phyloP scores from a whole-genome alignment of 1,284 basidiomycete species.

The Sanghuangporus weigelae region DNA sequence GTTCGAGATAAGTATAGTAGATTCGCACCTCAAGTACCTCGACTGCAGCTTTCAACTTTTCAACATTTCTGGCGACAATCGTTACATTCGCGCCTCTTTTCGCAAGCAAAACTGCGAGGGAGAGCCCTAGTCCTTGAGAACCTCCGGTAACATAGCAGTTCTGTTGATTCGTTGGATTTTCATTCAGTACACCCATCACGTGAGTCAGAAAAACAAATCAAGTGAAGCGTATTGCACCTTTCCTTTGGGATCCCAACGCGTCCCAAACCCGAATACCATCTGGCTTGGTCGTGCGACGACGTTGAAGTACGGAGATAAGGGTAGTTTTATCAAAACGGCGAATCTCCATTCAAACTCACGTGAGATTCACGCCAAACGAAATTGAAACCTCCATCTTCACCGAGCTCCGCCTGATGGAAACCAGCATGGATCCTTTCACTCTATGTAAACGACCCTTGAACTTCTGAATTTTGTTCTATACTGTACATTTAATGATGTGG shows the following conservation, averaged over 20 bases:
- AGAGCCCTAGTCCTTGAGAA: conserved; percentile 73
- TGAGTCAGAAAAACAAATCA: not conserved
- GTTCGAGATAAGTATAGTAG: not conserved
- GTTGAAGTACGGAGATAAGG: no score
- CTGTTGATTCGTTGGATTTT: conserved; percentile 37
- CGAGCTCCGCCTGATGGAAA: no score
- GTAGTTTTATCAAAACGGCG: no score
- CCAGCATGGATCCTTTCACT: no score
- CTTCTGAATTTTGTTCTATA: not conserved
- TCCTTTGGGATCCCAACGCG: conserved; percentile 20
- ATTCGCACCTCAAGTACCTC: conserved; percentile 52
- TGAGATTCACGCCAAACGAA: no score
- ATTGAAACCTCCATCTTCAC: no score
- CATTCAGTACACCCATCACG: not conserved
- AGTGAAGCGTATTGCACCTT: conserved; percentile 16
- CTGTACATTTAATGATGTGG: not conserved
- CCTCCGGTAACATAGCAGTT: conserved; percentile 81
- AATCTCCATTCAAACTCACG: no score
- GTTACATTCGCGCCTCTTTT: conserved; percentile 73
- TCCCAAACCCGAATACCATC: conserved; percentile 10
- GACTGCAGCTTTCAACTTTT: conserved; percentile 55
- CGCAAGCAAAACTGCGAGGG: conserved; percentile 66
- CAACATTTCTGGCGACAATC: conserved; percentile 70
- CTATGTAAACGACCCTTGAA: not conserved
- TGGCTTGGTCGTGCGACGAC: not conserved